Evolutionary conservation across 2,329 filamentous ascomycete genomes (phyloP), one percentile per base, ranked within the genome.

Genomic region (Aspergillus jensenii): DNA sequence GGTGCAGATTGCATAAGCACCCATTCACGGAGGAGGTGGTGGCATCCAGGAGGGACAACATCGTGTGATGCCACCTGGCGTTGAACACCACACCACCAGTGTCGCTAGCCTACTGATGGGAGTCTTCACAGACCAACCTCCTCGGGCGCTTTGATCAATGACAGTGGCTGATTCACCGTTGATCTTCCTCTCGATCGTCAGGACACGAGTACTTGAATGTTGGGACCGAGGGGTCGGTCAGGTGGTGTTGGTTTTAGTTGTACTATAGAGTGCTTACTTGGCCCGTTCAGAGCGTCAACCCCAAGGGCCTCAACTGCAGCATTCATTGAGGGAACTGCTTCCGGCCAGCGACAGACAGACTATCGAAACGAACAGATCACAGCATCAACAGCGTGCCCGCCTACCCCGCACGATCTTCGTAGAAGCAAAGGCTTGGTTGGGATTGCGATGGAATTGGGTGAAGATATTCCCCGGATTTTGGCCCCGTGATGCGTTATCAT

Each of bases 391-490:
- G 17, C 35, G n/a, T 49, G 35, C 27, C 40, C 21, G 12, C 33
- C 27, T 57, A 57, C 55, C 55, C 55, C 55, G 55, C 55, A 57
- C 55, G 55, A 52, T 57, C 55, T 52, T 57, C 55, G 25, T 23
- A 41, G 52, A 48, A 12, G 27, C 44, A 37, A 48, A 37, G 48
- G 49, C 55, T 57, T 52, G 55, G 43, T 41, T 48, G 52, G 27
- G 27, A 11, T 31, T 31, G 9, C 27, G 27, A 31, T 31, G 23
- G 35, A 37, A 37, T 37, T 37, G 35, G 14, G 12, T 7, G 11
- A 52, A 56, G 49, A 43, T 31, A 48, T 55, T 48, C 52, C 52
- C 44, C 40, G 52, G 52, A 52, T 52, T 51, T 23, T 12, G 49
- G 39, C 39, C 49, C 17, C 49, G 43, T 52, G 49, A 52, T 19